These are phyloP conservation scores for Nepenthes mirabilis DNA, from an alignment of 148 eudicot species.

Conservation along the genomic window DNA sequence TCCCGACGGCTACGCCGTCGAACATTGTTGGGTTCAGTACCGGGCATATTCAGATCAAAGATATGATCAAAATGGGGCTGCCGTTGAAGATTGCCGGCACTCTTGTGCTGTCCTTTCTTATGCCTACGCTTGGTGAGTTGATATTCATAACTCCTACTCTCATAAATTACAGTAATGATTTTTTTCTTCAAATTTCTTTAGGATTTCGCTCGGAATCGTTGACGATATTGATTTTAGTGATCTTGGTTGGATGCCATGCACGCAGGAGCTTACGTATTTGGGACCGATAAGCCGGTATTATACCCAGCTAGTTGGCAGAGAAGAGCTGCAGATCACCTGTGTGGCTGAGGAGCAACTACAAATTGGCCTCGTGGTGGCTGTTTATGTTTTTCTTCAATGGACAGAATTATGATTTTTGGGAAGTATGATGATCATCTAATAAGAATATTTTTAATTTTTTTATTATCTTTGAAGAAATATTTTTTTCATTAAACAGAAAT, in stretches of 20 bases:
- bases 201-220: not conserved
- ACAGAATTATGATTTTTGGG: too few species aligned
- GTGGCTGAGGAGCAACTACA: not conserved
- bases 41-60: conserved; percentile 57
- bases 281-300: conserved; percentile 17
- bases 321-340: not conserved
- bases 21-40: conserved; percentile 78
- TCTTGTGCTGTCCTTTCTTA: conserved; percentile 33
- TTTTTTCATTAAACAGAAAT: too few species aligned
- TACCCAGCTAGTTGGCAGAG: conserved; percentile 19
- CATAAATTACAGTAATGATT: not conserved
- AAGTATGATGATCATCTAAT: too few species aligned
- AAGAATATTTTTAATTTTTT: too few species aligned
- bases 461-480: too few species aligned
- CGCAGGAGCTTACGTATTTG: conserved; percentile 43
- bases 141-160: not conserved
- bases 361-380: too few species aligned
- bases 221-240: not conserved
- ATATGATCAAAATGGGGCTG: conserved; percentile 59
- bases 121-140: conserved; percentile 80
- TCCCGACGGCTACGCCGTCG: conserved; percentile 80
- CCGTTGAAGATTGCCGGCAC: conserved; percentile 53
- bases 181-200: not conserved
- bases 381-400: too few species aligned
- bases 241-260: not conserved